Percentiles rank a stretch among this genome's conserved stretches.
These are phyloP conservation scores for Trichoderma sp. DNA, from an alignment of 2,329 filamentous ascomycete genomes.

Conservation along the genomic window DNA sequence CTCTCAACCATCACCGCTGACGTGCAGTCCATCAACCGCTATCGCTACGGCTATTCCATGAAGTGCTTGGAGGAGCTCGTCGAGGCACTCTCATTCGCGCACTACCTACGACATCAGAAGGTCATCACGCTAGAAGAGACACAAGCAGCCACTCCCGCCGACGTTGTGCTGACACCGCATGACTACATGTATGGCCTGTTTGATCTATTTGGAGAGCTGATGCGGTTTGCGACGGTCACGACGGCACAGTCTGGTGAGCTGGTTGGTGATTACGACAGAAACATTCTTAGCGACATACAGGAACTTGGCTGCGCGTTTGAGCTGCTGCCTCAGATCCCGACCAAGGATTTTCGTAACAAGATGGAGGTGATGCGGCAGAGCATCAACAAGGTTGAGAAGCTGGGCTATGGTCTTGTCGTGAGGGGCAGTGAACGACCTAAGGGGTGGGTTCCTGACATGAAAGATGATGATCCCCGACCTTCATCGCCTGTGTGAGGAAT, in stretches of 20 bases:
- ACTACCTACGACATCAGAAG: conserved; percentile 77
- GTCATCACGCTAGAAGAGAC: conserved; percentile 69
- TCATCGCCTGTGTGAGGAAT: conserved; percentile 28
- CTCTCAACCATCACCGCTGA: conserved; percentile 69
- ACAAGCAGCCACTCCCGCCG: conserved; percentile 44
- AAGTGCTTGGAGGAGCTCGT: conserved; percentile 91
- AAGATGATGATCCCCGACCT: conserved; percentile 33
- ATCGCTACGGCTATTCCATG: conserved; percentile 77
- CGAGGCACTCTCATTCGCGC: conserved; percentile 82
- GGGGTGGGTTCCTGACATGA: conserved; percentile 84
- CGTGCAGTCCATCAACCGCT: conserved; percentile 72
- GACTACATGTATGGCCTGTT: conserved; percentile 92
- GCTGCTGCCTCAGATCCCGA: conserved; percentile 59
- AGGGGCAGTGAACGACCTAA: conserved; percentile 84
- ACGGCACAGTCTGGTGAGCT: conserved; percentile 69
- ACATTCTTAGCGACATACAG: conserved; percentile 78
- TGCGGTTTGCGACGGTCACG: conserved; percentile 90
- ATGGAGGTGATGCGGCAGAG: conserved; percentile 81
- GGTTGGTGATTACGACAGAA: conserved; percentile 43
- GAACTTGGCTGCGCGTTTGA: conserved; percentile 74
- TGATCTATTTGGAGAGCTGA: conserved; percentile 92
- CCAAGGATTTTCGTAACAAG: conserved; percentile 68
- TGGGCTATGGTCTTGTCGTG: conserved; percentile 84
- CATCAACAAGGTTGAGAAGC: conserved; percentile 89
- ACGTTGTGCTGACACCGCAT: conserved; percentile 67